These are phyloP conservation scores for Gossypium anomalum DNA, from an alignment of 345 rosid species.

Conservation along the genomic window DNA sequence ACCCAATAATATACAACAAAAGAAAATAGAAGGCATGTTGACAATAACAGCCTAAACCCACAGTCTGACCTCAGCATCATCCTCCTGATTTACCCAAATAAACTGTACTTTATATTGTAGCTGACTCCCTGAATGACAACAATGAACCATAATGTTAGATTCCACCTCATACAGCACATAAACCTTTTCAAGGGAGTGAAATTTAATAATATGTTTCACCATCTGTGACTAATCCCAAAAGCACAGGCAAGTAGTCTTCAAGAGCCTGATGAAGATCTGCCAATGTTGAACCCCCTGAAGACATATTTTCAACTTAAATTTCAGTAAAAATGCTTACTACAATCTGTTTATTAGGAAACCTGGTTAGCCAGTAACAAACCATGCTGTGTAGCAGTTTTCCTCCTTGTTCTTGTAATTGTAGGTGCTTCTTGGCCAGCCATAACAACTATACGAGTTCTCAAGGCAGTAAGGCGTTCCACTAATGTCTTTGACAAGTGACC, in stretches of 20 bases:
- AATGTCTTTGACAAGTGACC: conserved; percentile 64
- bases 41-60: neutral
- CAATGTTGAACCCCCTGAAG: conserved; percentile 82
- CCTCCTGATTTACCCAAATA: conserved; percentile 93
- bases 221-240: conserved; percentile 83
- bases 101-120: conserved; percentile 75
- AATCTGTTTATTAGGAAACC: neutral
- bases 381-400: conserved; percentile 91
- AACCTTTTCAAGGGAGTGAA: neutral
- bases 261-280: conserved; percentile 97
- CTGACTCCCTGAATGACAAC: conserved; percentile 50
- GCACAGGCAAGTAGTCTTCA: conserved; percentile 92
- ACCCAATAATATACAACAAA: conserved; percentile 13
- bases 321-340: conserved; percentile 7
- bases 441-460: conserved; percentile 89
- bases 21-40: neutral
- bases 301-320: conserved; percentile 24
- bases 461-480: conserved; percentile 75
- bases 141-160: conserved; percentile 16
- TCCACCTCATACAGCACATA: conserved; percentile 4
- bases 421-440: conserved; percentile 99
- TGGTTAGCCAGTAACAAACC: conserved; percentile 42
- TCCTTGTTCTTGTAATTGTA: conserved; percentile 82
- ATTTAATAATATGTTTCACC: conserved; percentile 37
- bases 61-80: conserved; percentile 74